phyloP scores from a whole-genome alignment of 2,329 filamentous ascomycete genomes.

The Chaetoscypha palmicola region DNA sequence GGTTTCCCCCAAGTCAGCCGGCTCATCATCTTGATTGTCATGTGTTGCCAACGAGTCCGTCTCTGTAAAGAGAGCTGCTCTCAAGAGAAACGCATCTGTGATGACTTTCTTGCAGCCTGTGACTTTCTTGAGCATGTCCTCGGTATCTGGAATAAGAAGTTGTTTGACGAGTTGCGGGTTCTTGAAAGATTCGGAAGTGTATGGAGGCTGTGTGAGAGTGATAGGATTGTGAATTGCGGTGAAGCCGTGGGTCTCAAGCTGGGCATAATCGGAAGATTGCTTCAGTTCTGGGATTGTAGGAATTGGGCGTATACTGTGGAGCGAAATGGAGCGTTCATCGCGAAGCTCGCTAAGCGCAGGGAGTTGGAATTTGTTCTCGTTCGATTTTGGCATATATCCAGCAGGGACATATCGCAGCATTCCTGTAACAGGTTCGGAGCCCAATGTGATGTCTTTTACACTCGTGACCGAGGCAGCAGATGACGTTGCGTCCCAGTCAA shows the following conservation, averaged over 20 bases:
- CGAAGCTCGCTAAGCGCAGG: not conserved
- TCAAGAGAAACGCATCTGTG: not conserved
- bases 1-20: not conserved
- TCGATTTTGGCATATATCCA: not conserved
- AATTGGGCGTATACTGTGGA: not conserved
- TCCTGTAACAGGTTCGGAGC: not conserved
- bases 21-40: not conserved
- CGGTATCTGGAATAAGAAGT: not conserved
- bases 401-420: not conserved
- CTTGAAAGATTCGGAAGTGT: not conserved
- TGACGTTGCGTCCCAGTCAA: not conserved
- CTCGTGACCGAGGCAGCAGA: not conserved
- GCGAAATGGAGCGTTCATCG: not conserved
- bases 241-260: not conserved
- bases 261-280: not conserved
- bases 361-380: not conserved
- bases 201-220: not conserved
- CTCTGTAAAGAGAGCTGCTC: not conserved
- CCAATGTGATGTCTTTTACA: not conserved
- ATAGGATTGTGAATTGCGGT: not conserved
- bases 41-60: not conserved
- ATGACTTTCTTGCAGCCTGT: not conserved
- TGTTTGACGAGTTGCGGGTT: not conserved
- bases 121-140: not conserved
- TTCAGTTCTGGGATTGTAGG: not conserved